Evolutionary conservation across 1,139 yeast species (phyloP), one percentile per base, ranked within the genome.

Genomic region (Yamadazyma diospyri): DNA sequence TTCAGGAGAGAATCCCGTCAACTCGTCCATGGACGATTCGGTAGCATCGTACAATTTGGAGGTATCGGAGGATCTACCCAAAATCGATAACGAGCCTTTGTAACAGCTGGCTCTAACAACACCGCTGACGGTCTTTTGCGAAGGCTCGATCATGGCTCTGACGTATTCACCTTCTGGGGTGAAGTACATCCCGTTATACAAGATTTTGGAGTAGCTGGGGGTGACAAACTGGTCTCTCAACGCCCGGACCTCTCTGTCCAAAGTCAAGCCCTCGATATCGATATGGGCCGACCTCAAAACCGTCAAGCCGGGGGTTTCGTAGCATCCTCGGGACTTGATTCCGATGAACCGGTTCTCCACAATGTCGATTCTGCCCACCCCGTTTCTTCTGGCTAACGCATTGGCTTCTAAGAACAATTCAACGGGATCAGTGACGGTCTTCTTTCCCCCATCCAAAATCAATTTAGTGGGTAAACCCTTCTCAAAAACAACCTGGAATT

Each of bases 301-400:
- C 45, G 98, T 89, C 56, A 92, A 79, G 61, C 97, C 98, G 49
- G 98, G 98, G 46, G 97, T 94, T 70, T 92, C 98, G 70, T 92
- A 92, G 73, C 98, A 92, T 39, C 98, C 98, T 75, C 98, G 86
- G 46, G 97, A 89, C 69, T 92, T 92, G 65, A 92, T 85, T 63
- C 97, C 97, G 57, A 92, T 92, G 64, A 92, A 92, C 74, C 98
- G 86, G 76, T 92, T 88, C 72, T 92, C 98, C 48, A 92, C 98
- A 57, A 92, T 92, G 67, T 92, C 98, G 59, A 92, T 84, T 76
- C 98, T 87, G 62, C 98, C 98, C 44, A 92, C 96, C 72, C 98
- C 98, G 61, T 92, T 88, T 74, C 97, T 87, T 77, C 98, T 89
- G 39, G 97, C 98, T 56, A 92, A 74, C 51, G 87, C 80, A 64